Evolutionary conservation across 768 basidiomycete species (phyloP).

Genomic region (Agrocybe praecox): DNA sequence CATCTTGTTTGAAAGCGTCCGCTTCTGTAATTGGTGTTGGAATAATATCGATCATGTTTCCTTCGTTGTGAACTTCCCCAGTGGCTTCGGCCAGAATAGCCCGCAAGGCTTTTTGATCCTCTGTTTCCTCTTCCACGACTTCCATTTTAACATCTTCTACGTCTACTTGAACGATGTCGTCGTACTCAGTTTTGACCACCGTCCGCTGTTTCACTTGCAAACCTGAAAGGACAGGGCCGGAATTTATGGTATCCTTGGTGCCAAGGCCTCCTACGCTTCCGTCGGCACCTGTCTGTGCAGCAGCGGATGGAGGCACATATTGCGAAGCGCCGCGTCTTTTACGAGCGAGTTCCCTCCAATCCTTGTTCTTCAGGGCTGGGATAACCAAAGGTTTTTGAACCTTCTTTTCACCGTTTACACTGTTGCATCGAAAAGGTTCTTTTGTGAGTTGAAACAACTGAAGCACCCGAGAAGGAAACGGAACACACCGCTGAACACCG

Average conservation of each 20-base stretch:
- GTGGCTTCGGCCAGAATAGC: constrained; percentile 68
- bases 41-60: constrained; percentile 63
- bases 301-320: constrained; percentile 68
- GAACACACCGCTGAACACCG: constrained; percentile 85
- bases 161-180: constrained; percentile 20
- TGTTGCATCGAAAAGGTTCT: constrained; percentile 40
- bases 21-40: constrained; percentile 68
- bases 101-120: constrained; percentile 81
- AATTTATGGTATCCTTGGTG: constrained; percentile 74
- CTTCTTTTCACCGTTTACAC: constrained; percentile 46
- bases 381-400: constrained; percentile 77
- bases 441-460: constrained; percentile 77
- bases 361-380: constrained; percentile 81
- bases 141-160: constrained; percentile 32
- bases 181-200: constrained; percentile 27
- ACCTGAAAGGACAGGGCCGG: constrained; percentile 71
- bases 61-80: constrained; percentile 37
- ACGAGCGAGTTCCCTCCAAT: constrained; percentile 85
- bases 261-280: constrained; percentile 81
- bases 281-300: constrained; percentile 58
- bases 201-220: constrained; percentile 52
- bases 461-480: constrained; percentile 14
- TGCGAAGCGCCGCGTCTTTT: constrained; percentile 56
- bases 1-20: constrained; percentile 85
- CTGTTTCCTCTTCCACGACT: constrained; percentile 47